Conservation (phyloP, 352 stramenopile species). For the Pythium aquatile region DNA sequence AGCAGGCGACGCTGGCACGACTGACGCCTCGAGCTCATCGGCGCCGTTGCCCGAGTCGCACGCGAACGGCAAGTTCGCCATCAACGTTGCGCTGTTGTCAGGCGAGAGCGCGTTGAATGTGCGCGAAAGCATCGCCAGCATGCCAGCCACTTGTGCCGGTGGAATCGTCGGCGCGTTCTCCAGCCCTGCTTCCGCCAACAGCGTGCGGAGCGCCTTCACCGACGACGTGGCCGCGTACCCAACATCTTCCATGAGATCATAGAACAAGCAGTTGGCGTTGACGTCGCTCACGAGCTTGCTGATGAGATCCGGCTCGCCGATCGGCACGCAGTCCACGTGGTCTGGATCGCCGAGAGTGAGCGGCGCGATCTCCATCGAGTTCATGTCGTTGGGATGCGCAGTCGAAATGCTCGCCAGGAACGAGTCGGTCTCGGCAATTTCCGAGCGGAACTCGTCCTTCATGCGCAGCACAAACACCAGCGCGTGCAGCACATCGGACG, state of each 20-base stretch:
- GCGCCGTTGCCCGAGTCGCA: constrained; percentile 43
- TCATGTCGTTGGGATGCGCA: constrained; percentile 86
- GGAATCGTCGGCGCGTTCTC: constrained; percentile 81
- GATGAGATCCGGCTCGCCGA: constrained; percentile 60
- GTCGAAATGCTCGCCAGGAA: constrained; percentile 85
- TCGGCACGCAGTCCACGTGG: constrained; percentile 75
- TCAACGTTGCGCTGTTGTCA: constrained; percentile 69
- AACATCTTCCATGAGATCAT: constrained; percentile 90
- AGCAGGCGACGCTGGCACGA: constrained; percentile 27
- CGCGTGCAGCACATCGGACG: constrained; percentile 77
- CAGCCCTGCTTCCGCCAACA: constrained; percentile 80
- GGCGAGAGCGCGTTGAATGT: constrained; percentile 72
- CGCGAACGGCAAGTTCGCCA: constrained; percentile 79
- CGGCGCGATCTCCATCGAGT: constrained; percentile 79
- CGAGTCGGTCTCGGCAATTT: constrained; percentile 80
- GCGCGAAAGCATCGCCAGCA: constrained; percentile 86
- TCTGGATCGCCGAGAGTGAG: constrained; percentile 85
- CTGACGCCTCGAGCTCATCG: constrained; percentile 27
- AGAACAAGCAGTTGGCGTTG: constrained; percentile 79
- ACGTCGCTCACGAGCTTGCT: constrained; percentile 82
- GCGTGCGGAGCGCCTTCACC: constrained; percentile 73
- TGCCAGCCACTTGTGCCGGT: constrained; percentile 81
- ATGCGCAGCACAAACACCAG: constrained; percentile 82
- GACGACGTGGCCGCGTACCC: constrained; percentile 84
- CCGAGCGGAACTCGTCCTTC: constrained; percentile 70